Percentiles rank a stretch among this genome's conserved stretches.
Conservation (phyloP, 106 monocot genomes). For the Phalaenopsis equestris region DNA sequence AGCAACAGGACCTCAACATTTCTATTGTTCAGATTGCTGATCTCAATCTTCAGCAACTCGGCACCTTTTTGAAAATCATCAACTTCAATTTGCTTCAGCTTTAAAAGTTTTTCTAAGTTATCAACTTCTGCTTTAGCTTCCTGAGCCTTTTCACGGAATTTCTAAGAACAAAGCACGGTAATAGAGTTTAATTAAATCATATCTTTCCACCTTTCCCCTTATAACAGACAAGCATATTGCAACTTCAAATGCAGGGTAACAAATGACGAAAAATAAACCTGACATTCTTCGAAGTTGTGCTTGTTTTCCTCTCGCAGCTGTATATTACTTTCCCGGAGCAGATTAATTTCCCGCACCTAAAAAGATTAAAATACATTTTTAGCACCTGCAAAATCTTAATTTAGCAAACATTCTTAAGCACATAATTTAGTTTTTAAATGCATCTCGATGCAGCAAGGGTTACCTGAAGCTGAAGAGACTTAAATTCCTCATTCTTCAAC, state of each 20-base stretch:
- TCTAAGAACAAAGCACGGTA: constrained; percentile 27
- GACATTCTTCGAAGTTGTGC: constrained; percentile 92
- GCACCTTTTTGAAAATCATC: constrained; percentile 46
- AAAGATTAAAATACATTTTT: not conserved
- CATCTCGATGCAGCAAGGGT: not conserved
- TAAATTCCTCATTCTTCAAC: constrained; percentile 81
- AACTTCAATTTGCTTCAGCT: constrained; percentile 42
- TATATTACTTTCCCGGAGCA: constrained; percentile 90
- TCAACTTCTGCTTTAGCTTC: constrained; percentile 67
- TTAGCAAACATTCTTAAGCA: not conserved
- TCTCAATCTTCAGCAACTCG: constrained; percentile 43
- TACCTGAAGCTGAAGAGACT: constrained; percentile 83
- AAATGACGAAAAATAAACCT: constrained; percentile 32
- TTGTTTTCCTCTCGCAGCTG: constrained; percentile 95
- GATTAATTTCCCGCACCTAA: constrained; percentile 88
- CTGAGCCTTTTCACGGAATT: constrained; percentile 56
- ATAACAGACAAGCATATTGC: not conserved
- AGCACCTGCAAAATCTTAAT: not conserved
- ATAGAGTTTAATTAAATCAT: not conserved
- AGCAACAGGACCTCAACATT: constrained; percentile 51
- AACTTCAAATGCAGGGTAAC: not conserved
- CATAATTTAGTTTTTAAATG: not conserved
- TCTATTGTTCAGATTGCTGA: constrained; percentile 38
- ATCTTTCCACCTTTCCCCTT: not conserved
- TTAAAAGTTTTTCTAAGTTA: constrained; percentile 29